Percentiles rank a stretch among this genome's conserved stretches.
phyloP scores from a whole-genome alignment of 1,284 basidiomycete genomes.

The Fomitopsis pinicola region DNA sequence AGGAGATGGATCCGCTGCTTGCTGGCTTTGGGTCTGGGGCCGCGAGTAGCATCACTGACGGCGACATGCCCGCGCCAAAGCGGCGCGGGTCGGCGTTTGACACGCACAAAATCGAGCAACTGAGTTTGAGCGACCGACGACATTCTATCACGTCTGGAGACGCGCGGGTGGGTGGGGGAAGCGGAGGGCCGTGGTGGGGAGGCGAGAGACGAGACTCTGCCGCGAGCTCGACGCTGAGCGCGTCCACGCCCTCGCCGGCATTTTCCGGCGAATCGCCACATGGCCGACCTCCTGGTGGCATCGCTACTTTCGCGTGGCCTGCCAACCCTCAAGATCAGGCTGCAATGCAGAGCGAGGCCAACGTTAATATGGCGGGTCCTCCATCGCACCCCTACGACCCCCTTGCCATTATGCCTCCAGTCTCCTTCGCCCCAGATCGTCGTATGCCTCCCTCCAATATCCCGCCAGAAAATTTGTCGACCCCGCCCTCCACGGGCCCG shows the following conservation, averaged over 20 bases:
- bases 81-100: slow-evolving; percentile 77
- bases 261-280: slow-evolving; percentile 64
- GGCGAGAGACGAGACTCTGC: slow-evolving; percentile 66
- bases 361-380: slow-evolving; percentile 33
- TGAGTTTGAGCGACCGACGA: slow-evolving; percentile 71
- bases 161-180: slow-evolving; percentile 37
- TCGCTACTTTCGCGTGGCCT: slow-evolving; percentile 71
- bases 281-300: slow-evolving; percentile 55
- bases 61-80: slow-evolving; percentile 69
- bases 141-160: slow-evolving; percentile 52
- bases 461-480: slow-evolving; percentile 38
- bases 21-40: slow-evolving; percentile 66
- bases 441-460: slow-evolving; percentile 66
- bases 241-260: slow-evolving; percentile 49
- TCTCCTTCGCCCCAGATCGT: slow-evolving; percentile 57
- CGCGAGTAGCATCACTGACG: slow-evolving; percentile 45
- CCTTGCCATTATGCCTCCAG: slow-evolving; percentile 50
- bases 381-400: slow-evolving; percentile 40
- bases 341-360: slow-evolving; percentile 38
- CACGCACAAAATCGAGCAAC: slow-evolving; percentile 62
- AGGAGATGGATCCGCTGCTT: slow-evolving; percentile 63
- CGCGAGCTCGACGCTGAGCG: slow-evolving; percentile 40
- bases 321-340: slow-evolving; percentile 40
- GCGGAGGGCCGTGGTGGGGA: slow-evolving; percentile 45
- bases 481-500: slow-evolving; percentile 37